Conservation (phyloP, 768 basidiomycete genomes). For the Lactifluus rugatus region DNA sequence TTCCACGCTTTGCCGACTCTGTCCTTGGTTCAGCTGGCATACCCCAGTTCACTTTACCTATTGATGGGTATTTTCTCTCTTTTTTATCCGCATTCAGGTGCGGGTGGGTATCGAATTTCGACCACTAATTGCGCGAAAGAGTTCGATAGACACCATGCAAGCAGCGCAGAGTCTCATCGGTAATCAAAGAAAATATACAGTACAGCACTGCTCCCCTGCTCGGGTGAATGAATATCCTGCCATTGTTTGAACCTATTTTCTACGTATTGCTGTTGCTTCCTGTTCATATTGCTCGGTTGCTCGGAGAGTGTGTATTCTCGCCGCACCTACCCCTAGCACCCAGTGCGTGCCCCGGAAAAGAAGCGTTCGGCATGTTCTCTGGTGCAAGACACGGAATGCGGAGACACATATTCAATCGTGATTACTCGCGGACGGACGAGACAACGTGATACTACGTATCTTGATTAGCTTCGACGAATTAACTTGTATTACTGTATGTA, state of each 20-base stretch:
- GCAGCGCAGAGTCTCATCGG: not conserved
- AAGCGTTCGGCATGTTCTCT: not conserved
- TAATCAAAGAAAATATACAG: too few species aligned
- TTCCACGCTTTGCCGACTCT: too few species aligned
- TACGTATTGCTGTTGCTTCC: too few species aligned
- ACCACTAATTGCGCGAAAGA: not conserved
- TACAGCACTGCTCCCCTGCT: too few species aligned
- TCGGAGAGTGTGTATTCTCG: too few species aligned
- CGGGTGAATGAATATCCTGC: too few species aligned
- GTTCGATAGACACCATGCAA: not conserved
- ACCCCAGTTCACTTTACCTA: not conserved
- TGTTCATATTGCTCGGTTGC: too few species aligned
- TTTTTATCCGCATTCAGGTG: not conserved
- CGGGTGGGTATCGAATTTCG: not conserved
- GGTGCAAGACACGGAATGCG: not conserved
- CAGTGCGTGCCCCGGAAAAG: not conserved
- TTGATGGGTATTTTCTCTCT: not conserved
- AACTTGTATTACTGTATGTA: too few species aligned
- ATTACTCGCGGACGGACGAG: not conserved
- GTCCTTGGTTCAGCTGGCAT: not conserved
- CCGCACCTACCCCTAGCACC: too few species aligned
- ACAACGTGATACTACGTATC: not conserved
- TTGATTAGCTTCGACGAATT: not conserved
- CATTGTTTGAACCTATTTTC: too few species aligned
- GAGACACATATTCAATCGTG: not conserved